Base-by-base conservation (phyloP, 331 rosid genomes). In the Saraca asoca region DNA sequence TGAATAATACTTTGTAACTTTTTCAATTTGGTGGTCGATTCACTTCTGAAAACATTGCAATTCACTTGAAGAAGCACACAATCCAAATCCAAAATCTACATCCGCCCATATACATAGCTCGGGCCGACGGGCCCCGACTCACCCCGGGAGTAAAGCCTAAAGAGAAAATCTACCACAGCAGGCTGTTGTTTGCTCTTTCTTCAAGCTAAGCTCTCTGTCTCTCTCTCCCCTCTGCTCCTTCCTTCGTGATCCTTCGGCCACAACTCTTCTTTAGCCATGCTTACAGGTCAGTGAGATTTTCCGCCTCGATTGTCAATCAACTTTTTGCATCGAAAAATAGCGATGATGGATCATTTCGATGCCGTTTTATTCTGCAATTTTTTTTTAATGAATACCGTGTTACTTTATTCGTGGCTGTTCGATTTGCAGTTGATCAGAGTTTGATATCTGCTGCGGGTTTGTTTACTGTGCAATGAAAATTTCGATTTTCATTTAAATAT, bases 221-320 rank as follows among this genome's bases (percentile, higher is more conserved):
- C n/a, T n/a, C n/a, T n/a, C n/a, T 16, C 60, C 39, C 45, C 41
- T 45, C 14, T 54, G 65, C 19, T 46, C 9, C 73, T 52, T 43
- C 41, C 12, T 52, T 16, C 8, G 57, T 69, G 81, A 82, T 74
- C 87, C 57, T 79, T 53, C 71, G 50, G 57, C 8, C 66, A 9
- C 54, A 73, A 16, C 16, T 37, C 44, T 59, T 77, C 71, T 49
- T 12, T 57, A 66, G 52, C 66, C 84, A 93, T 93, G 98, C 77
- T 93, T 83, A 78, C 85, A 73, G 98, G 98, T 93, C 50, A 14
- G 64, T 2, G n/a, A n/a, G n/a, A n/a, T n/a, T n/a, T n/a, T n/a
- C n/a, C n/a, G n/a, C n/a, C n/a, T n/a, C n/a, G n/a, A n/a, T n/a
- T n/a, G 48, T 69, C 75, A 54, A 38, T 79, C 33, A 8, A 1